A percentile compares a stretch with the other conserved stretches of the same genome.
These are phyloP conservation scores for Cryptococcus jaspeensis DNA, from an alignment of 1,284 basidiomycete genomes.

Conservation along the genomic window DNA sequence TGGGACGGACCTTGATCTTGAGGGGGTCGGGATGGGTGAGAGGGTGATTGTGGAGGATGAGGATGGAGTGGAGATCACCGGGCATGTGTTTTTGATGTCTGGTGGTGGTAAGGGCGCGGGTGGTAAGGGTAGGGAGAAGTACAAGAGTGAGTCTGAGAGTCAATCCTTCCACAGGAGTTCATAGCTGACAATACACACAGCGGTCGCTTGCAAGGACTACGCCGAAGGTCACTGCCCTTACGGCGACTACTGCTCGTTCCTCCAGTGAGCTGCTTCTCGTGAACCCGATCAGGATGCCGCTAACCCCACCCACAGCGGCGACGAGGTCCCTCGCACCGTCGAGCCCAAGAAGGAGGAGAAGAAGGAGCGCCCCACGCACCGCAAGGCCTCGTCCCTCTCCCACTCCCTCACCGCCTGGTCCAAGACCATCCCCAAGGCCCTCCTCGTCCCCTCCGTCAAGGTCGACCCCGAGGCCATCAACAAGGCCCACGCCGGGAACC, in stretches of 20 bases:
- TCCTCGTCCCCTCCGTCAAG: constrained; percentile 11
- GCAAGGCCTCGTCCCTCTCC: constrained; percentile 8
- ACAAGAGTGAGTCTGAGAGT: constrained; percentile 40
- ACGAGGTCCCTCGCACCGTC: background rate
- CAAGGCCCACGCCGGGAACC: constrained; percentile 5
- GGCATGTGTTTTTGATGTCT: constrained; percentile 47
- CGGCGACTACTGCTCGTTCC: constrained; percentile 51
- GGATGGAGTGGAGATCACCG: constrained; percentile 36
- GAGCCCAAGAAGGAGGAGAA: constrained; percentile 8
- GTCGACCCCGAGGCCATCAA: constrained; percentile 17
- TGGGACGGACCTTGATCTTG: constrained; percentile 16
- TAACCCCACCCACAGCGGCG: background rate
- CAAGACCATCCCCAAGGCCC: constrained; percentile 8
- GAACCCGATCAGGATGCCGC: background rate
- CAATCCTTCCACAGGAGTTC: background rate
- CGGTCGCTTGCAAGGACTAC: constrained; percentile 47
- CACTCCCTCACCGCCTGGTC: constrained; percentile 12
- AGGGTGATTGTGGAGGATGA: constrained; percentile 29
- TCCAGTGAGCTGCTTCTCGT: constrained; percentile 32
- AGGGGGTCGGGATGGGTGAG: constrained; percentile 31
- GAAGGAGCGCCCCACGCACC: constrained; percentile 6
- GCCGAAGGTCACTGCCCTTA: constrained; percentile 45
- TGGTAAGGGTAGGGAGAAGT: constrained; percentile 45
- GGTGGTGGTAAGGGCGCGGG: constrained; percentile 49
- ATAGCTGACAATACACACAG: constrained; percentile 15